These are phyloP conservation scores for Stentor coeruleus DNA, from an alignment of 73 alveolate genomes.

Conservation along the genomic window DNA sequence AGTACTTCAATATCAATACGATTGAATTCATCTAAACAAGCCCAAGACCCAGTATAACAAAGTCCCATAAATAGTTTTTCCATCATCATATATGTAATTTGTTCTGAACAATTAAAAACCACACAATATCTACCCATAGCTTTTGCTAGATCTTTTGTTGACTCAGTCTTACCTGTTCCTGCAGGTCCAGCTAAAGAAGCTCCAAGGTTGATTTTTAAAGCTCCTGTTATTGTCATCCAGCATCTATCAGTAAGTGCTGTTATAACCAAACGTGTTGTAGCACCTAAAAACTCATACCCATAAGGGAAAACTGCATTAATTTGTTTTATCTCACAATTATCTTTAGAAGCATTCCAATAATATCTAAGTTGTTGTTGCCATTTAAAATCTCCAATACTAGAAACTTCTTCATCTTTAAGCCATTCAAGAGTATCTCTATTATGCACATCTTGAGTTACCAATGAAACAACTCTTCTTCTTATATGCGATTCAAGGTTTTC, in stretches of 20 bases:
- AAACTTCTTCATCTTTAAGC: conserved; percentile 79
- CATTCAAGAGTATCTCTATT: conserved; percentile 75
- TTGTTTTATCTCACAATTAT: conserved; percentile 59
- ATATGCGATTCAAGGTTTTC: conserved; percentile 71
- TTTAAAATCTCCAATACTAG: conserved; percentile 85
- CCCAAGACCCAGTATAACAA: conserved; percentile 95
- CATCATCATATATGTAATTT: conserved; percentile 74
- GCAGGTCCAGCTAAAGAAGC: conserved; percentile 98
- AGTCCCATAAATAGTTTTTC: conserved; percentile 83
- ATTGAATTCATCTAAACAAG: conserved; percentile 98
- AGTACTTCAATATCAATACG: conserved; percentile 95
- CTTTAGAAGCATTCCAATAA: conserved; percentile 79
- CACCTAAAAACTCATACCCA: conserved; percentile 98
- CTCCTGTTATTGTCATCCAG: conserved; percentile 90
- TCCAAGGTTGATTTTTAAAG: conserved; percentile 76
- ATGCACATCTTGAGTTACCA: conserved; percentile 94
- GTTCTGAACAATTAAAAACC: conserved; percentile 82
- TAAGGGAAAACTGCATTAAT: conserved; percentile 81
- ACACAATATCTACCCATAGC: conserved; percentile 82
- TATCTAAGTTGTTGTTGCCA: conserved; percentile 98
- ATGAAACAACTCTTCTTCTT: conserved; percentile 83
- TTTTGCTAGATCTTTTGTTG: conserved; percentile 91
- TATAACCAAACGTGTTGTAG: conserved; percentile 87
- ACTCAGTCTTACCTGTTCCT: conserved; percentile 99
- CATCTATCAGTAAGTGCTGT: conserved; percentile 96